Base-by-base conservation (phyloP, 371 early-diverging fungal species). In the Rhizopus stolonifer region DNA sequence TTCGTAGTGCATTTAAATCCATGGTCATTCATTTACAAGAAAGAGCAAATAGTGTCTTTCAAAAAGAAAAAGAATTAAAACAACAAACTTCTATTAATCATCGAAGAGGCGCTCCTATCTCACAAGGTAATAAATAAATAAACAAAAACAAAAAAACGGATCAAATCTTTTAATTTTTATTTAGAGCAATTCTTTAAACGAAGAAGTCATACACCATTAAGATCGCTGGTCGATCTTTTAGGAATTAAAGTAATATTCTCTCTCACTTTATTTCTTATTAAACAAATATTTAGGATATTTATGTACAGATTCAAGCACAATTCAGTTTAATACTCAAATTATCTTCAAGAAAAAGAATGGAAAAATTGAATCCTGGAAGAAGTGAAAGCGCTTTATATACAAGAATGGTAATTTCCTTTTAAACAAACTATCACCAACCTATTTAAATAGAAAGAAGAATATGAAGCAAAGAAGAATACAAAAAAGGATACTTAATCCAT, bases 21-120 rank as follows among this genome's bases (percentile, higher is more conserved):
- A 78, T 83, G 62, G 80, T 83, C 1, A 60, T 73, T 23, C 81
- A 84, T 53, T 58, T 85, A 29, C 83, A 84, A 49, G 75, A 74
- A 26, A 70, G 69, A 56, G 85, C 85, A 8, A 79, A 80, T n/a
- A 56, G 64, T 3, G 59, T 81, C 9, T 77, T 70, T 54, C 75
- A 77, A 31, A 72, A 61, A 22, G 74, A 67, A 57, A 72, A 65
- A 22, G 76, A 69, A 39, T 31, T 38, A 14, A 57, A 56, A 13
- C 56, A 69, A 42, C 69, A 72, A 14, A 68, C 56, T 36, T 72
- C 79, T 0, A 69, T 76, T 18, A 65, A 67, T 18, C 61, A 69
- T 49, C 63, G 79, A 50, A 67, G 74, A 18, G 69, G 71, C 31
- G 72, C 78, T 46, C 78, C 80, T 2, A 78, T 74, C 33, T 46